Evolutionary conservation across 169 alveolate genomes (phyloP), one percentile per base, ranked within the genome.

Genomic region (Amoebophrya sp.): DNA sequence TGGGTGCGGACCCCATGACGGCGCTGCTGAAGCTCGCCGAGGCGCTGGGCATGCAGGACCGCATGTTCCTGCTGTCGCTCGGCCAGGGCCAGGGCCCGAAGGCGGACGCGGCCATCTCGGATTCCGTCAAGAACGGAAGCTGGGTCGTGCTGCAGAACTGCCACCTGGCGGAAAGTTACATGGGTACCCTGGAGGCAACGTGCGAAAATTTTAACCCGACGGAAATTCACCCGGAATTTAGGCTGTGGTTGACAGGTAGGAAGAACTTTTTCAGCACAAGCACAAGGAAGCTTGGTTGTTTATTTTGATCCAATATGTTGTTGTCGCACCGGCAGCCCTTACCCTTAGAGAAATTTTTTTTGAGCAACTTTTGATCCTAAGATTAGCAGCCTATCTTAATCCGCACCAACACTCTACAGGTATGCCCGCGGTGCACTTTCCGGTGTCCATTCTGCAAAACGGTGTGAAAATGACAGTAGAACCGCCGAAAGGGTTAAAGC

Each of bases 141-240:
- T 97, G 99, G 98, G 97, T 96, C 39, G 95, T 97, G 25, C 95
- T 97, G 77, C 96, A 97, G 94, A 97, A 97, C 92, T 97, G 99
- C 93, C 99, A 97, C 93, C 96, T 97, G 90, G 98, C 98, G 25
- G 93, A 94, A n/a, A 95, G 98, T 33, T 97, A 97, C 96, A 95
- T 97, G 98, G 96, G 97, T 55, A 95, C 95, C 90, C 95, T 97
- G 83, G 98, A 97, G 91, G 95, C 95, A 90, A 96, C 96, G 89
- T 96, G 97, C 23, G 98, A 97, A 90, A 96, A 96, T 39, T 83
- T 94, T 90, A 77, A 93, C 10, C 89, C 90, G 54, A 91, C 55
- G 23, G 83, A 90, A 23, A 91, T 89, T 0, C 92, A 94, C 89
- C 92, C 92, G 33, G 94, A 92, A 33, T 94, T 94, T 90, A 2